These are phyloP conservation scores for Saturnispora saitoi DNA, from an alignment of 805 yeast species.

Conservation along the genomic window DNA sequence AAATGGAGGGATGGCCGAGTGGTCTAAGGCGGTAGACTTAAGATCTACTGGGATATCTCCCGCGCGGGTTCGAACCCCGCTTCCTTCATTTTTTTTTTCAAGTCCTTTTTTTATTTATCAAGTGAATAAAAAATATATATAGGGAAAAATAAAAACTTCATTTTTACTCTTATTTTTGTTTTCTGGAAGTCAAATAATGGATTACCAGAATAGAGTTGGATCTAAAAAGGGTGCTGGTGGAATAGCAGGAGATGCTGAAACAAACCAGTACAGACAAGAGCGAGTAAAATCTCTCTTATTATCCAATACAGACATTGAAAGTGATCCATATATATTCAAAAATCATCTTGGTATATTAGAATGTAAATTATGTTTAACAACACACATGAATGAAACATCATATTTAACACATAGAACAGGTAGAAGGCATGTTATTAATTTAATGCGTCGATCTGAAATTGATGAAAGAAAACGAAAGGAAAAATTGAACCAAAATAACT, in stretches of 20 bases:
- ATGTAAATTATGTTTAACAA: slow-evolving; percentile 76
- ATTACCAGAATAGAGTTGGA: slow-evolving; percentile 82
- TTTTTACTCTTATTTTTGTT: neutral
- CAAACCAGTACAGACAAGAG: slow-evolving; percentile 58
- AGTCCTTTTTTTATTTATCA: no score
- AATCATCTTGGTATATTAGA: slow-evolving; percentile 81
- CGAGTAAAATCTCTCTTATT: slow-evolving; percentile 57
- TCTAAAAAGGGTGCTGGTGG: slow-evolving; percentile 91
- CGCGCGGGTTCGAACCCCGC: slow-evolving; percentile 23
- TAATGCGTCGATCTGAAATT: slow-evolving; percentile 49
- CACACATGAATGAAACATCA: slow-evolving; percentile 72
- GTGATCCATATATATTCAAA: slow-evolving; percentile 77
- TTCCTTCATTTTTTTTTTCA: slow-evolving; percentile 14
- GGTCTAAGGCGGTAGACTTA: slow-evolving; percentile 21
- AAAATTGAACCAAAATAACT: slow-evolving; percentile 3
- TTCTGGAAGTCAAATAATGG: slow-evolving; percentile 50
- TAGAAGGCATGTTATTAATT: slow-evolving; percentile 66
- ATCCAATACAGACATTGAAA: slow-evolving; percentile 41
- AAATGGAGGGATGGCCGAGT: slow-evolving; percentile 19
- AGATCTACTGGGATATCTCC: slow-evolving; percentile 19
- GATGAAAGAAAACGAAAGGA: slow-evolving; percentile 21
- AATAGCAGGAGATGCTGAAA: slow-evolving; percentile 63
- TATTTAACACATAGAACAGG: slow-evolving; percentile 83
- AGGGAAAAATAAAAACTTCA: neutral
- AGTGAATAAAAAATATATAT: neutral